Evolutionary conservation across 1,284 basidiomycete genomes (phyloP).

Genomic region (Mrakiaceae sp.): DNA sequence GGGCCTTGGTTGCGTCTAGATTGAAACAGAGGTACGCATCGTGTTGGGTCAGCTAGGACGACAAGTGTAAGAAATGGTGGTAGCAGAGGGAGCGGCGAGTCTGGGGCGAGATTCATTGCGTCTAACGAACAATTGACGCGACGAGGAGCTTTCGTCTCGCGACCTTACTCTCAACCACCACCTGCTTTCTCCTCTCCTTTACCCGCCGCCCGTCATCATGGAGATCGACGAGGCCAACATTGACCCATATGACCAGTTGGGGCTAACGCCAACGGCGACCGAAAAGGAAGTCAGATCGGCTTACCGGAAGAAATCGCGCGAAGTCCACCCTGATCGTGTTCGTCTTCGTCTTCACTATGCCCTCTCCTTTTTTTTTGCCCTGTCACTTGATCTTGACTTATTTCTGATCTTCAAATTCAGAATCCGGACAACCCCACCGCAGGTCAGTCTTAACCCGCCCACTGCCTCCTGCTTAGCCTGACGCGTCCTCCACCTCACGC

Average conservation of each 20-base stretch:
- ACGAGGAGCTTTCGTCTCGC: too few relatives aligned
- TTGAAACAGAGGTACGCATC: too few relatives aligned
- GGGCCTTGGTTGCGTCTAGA: too few relatives aligned
- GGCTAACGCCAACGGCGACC: conserved; percentile 52
- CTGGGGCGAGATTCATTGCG: too few relatives aligned
- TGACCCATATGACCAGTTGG: conserved; percentile 67
- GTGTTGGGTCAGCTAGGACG: too few relatives aligned
- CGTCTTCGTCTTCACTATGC: conserved; percentile 22
- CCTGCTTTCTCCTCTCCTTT: too few relatives aligned
- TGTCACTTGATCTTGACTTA: background rate
- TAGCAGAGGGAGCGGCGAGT: too few relatives aligned
- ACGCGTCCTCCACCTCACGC: background rate
- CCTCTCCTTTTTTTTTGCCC: background rate
- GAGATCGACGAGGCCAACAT: conserved; percentile 31
- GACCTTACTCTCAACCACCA: too few relatives aligned
- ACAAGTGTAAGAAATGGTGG: too few relatives aligned
- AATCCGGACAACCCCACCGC: conserved; percentile 13
- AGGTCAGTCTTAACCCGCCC: background rate
- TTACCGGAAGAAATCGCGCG: conserved; percentile 68
- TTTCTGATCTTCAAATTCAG: background rate
- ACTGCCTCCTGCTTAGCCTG: background rate
- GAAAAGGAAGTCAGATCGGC: conserved; percentile 75
- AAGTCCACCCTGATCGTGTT: conserved; percentile 79
- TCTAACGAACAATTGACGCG: too few relatives aligned
- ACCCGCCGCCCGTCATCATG: too few relatives aligned